Evolutionary conservation across 208 protist species (phyloP).

Genomic region (Trypanosoma congolense): DNA sequence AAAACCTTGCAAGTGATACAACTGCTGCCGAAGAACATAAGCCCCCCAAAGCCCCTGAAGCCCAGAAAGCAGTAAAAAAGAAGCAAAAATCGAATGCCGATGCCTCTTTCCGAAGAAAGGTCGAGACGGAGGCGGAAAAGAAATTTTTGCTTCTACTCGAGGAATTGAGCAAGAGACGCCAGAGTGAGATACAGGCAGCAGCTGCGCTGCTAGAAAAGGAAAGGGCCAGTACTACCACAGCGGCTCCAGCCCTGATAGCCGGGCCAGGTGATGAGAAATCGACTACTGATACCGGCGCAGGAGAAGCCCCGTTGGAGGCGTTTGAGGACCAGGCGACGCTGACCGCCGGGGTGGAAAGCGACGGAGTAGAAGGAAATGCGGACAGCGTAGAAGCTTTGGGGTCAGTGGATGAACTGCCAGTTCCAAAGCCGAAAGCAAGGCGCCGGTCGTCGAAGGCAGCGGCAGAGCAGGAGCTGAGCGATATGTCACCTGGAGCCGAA

Average conservation of each 20-base stretch:
- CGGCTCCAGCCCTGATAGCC: no score
- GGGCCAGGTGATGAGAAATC: no score
- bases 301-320: background rate
- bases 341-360: background rate
- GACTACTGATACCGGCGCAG: no score
- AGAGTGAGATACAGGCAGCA: background rate
- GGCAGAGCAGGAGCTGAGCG: constrained; percentile 1
- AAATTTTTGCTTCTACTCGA: constrained; percentile 14
- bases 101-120: constrained; percentile 12
- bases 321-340: background rate
- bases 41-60: no score
- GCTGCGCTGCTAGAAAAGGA: background rate
- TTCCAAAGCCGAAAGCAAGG: no score
- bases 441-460: constrained; percentile 1
- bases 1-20: no score
- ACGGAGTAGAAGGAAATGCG: background rate
- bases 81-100: constrained; percentile 10
- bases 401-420: no score
- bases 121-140: constrained; percentile 14
- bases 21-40: no score
- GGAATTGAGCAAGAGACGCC: constrained; percentile 4
- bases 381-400: background rate
- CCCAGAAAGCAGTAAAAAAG: background rate
- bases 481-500: background rate
- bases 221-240: no score